Evolutionary conservation across 1,139 yeast species (phyloP), one percentile per base, ranked within the genome.

Genomic region (Debaryomycetaceae sp.): DNA sequence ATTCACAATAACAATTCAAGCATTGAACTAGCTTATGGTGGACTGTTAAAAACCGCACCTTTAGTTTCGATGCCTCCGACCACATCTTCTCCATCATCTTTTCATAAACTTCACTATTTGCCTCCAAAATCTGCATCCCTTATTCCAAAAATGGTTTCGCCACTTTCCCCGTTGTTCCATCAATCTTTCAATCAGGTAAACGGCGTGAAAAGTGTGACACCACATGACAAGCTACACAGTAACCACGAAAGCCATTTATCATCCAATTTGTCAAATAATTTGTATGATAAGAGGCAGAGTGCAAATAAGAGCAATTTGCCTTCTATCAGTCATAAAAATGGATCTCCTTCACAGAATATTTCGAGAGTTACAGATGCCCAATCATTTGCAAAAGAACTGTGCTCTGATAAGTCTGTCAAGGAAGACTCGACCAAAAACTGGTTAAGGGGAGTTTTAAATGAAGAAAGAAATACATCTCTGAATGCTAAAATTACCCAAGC

Each of bases 91-190:
- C 37, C 24, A 24, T 39, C 45, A 13, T 17, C 41, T 11, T 34
- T 46, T 6, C 14, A 38, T 5, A 33, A 43, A 14, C 27, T 46
- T 24, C 40, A 45, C 35, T 37, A 42, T 9, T 53, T 52, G 20
- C 11, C 31, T 27, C 11, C 11, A 27, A 48, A 49, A 43, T 55
- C 60, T n/a, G 56, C 60, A 6, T 54, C 63, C n/a, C 55, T 59
- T 36, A 62, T 66, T 13, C 71, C 73, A 6, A 62, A 62, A 47
- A 53, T 69, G 54, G 69, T 68, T 13, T 65, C 71, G 45, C 77
- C 78, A 7, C 58, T 73, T 40, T 64, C 70, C 23, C 78, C 78
- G 24, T 59, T 72, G 36, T 72, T 70, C 53, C 75, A 68, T 51
- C 75, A 68, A 48, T 59, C 65, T 27, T 68, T 68, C 46, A 61